Evolutionary conservation across 441 rosid genomes (phyloP), one percentile per base, ranked within the genome.

Genomic region (Euphorbia celastroides): DNA sequence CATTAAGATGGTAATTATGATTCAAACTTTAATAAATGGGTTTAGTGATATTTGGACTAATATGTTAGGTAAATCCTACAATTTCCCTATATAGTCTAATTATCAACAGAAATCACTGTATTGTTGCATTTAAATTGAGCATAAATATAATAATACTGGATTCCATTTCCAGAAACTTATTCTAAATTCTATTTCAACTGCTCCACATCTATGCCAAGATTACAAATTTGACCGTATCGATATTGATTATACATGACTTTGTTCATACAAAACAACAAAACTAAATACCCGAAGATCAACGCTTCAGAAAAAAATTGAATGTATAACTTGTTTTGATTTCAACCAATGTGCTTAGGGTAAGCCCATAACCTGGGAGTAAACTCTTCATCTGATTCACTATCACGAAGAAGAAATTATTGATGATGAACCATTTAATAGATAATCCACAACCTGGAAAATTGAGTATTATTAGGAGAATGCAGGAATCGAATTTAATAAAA

Each of bases 311-410:
- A 57, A 57, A 5, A 16, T 3, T 28, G 25, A n/a, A 20, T 28
- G 22, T 30, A 4, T 50, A n/a, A 19, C 14, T 46, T 64, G 14
- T 56, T 65, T 41, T 52, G 31, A 17, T 20, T 31, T 67, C 56
- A 61, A 59, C 67, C 48, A 63, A 64, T 62, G 70, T 30, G 65
- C 48, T 17, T 75, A 6, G 86, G 83, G 30, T 80, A 81, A 14
- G 83, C 86, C 94, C 96, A 89, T 72, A 92, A 69, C 72, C 86
- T 79, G 59, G 72, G 71, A 70, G 69, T n/a, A 1, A 62, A 41
- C 19, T 65, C 80, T 57, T 81, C 89, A 8, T 84, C 92, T 11
- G 84, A 70, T 63, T 91, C 96, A 52, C 84, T 81, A 52, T 83
- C 93, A 44, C 81, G 83, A 81, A 63, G 83, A 75, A 25, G 75